Evolutionary conservation across 352 stramenopile species (phyloP).

Genomic region (Phytophthora ohioensis): DNA sequence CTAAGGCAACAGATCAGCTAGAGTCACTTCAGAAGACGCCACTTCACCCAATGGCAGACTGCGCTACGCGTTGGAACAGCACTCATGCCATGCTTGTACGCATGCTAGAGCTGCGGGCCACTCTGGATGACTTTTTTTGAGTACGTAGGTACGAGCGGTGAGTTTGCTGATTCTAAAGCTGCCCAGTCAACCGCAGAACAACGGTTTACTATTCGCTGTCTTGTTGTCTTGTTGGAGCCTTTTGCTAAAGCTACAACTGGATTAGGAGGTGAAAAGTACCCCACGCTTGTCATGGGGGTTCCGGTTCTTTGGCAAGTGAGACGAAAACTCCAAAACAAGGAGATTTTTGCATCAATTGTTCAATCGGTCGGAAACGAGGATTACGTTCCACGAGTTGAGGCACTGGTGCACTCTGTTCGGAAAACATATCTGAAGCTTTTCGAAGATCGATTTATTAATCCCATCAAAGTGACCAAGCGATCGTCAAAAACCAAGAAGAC

Average conservation of each 20-base stretch:
- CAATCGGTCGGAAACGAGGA: not conserved
- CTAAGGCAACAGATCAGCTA: constrained; percentile 1
- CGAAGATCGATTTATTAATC: too few species aligned
- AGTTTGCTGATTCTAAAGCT: not conserved
- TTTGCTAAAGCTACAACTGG: constrained; percentile 1
- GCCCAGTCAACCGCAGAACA: constrained; percentile 3
- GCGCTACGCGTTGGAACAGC: constrained; percentile 1
- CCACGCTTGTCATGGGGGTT: not conserved
- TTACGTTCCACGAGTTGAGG: too few species aligned
- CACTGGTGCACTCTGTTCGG: too few species aligned
- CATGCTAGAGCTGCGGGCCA: not conserved
- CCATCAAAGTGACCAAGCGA: too few species aligned
- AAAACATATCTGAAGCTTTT: too few species aligned
- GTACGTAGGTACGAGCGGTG: not conserved
- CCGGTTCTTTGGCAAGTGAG: not conserved
- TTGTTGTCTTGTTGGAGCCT: not conserved
- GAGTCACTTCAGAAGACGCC: not conserved
- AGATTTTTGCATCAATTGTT: not conserved
- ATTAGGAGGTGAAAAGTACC: not conserved
- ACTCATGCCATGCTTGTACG: constrained; percentile 1
- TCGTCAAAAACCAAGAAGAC: too few species aligned
- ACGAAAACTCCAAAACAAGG: not conserved
- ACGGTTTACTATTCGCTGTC: constrained; percentile 2
- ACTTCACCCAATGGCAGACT: not conserved
- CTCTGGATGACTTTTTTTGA: not conserved